Conservation (phyloP, 2,329 filamentous ascomycete genomes). For the Stromatinia cepivora region DNA sequence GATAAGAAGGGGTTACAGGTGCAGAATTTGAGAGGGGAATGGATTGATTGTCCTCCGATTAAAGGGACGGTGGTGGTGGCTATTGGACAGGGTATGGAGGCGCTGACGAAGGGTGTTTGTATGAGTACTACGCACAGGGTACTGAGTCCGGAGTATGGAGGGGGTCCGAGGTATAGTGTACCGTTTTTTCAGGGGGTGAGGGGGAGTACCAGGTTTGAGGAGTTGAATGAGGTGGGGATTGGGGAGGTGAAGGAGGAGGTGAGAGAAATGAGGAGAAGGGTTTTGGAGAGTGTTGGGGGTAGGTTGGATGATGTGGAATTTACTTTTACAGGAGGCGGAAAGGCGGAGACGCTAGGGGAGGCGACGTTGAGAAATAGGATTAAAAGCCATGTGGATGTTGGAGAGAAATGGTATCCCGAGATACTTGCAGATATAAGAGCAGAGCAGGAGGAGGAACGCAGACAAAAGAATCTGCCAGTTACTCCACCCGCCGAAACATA, state of each 20-base stretch:
- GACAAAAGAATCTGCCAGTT: conserved; percentile 26
- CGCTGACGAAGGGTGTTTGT: conserved; percentile 79
- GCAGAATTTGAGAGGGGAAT: conserved; percentile 74
- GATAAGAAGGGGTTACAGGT: conserved; percentile 77
- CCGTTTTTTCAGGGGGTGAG: conserved; percentile 89
- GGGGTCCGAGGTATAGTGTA: conserved; percentile 73
- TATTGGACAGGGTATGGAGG: conserved; percentile 85
- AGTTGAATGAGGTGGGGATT: conserved; percentile 50
- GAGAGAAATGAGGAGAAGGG: conserved; percentile 57
- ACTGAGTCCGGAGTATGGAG: conserved; percentile 67
- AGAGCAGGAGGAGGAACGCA: conserved; percentile 52
- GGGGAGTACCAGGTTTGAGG: conserved; percentile 74
- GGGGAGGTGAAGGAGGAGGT: conserved; percentile 59
- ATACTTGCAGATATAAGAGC: conserved; percentile 54
- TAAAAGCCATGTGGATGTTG: conserved; percentile 86
- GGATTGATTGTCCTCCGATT: conserved; percentile 80
- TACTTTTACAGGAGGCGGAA: conserved; percentile 71
- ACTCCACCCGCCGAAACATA: conserved; percentile 18
- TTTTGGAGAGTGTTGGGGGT: conserved; percentile 57
- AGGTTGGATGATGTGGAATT: conserved; percentile 79
- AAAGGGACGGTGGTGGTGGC: conserved; percentile 79
- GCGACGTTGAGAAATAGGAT: conserved; percentile 81
- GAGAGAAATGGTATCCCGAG: conserved; percentile 76
- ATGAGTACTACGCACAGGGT: conserved; percentile 81
- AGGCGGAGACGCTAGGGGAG: conserved; percentile 68